Percentiles rank a stretch among this genome's conserved stretches.
Evolutionary conservation across 345 rosid genomes (phyloP).

Genomic region (Heritiera fomes): DNA sequence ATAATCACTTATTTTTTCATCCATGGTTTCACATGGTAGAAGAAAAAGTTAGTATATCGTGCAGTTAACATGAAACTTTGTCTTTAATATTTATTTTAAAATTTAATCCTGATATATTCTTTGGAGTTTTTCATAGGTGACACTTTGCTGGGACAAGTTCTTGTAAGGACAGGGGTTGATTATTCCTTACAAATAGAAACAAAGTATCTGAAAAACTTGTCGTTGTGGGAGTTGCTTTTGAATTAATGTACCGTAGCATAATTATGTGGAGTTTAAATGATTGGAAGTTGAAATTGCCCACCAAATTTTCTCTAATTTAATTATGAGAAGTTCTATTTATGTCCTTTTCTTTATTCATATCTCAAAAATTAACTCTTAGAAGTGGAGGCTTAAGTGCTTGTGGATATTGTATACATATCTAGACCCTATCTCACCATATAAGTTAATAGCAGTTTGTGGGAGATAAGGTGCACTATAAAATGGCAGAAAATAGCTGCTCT

Average conservation of each 20-base stretch:
- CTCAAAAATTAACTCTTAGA: background rate
- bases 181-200: background rate
- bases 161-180: background rate
- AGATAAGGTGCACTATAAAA: background rate
- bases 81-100: background rate
- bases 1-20: conserved; percentile 1
- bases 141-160: background rate
- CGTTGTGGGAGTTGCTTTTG: background rate
- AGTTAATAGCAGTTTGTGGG: background rate
- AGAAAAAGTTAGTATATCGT: background rate
- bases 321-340: background rate
- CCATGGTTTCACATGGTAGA: background rate
- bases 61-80: background rate
- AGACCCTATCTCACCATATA: background rate
- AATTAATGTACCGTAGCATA: background rate
- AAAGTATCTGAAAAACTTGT: background rate
- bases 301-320: background rate
- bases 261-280: background rate
- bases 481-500: background rate
- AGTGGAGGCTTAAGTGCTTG: background rate
- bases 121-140: background rate
- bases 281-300: background rate
- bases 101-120: background rate
- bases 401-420: background rate
- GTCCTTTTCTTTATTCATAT: background rate